Percentiles rank a stretch among this genome's conserved stretches.
Conservation (phyloP, 805 yeast species). For the Dipodascopsis uninucleata region DNA sequence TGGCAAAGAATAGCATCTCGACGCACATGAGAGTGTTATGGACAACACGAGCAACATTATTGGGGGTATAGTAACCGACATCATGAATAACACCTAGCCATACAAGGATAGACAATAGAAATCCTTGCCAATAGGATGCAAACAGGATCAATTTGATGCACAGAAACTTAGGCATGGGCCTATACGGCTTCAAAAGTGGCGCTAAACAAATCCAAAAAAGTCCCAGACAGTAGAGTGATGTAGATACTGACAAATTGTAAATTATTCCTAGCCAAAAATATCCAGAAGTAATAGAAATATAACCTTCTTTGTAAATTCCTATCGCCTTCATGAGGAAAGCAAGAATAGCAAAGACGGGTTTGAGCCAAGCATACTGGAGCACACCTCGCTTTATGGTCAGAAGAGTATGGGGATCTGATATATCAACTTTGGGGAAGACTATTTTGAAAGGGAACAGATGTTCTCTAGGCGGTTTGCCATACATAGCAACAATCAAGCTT, state of each 20-base stretch:
- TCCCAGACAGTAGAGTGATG: conserved; percentile 80
- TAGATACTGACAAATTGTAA: conserved; percentile 75
- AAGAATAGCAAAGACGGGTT: conserved; percentile 72
- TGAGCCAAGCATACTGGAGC: conserved; percentile 91
- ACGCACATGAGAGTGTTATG: conserved; percentile 77
- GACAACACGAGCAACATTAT: conserved; percentile 51
- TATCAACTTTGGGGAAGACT: conserved; percentile 59
- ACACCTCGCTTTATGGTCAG: conserved; percentile 76
- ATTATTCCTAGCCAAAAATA: conserved; percentile 62
- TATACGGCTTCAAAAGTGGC: conserved; percentile 66
- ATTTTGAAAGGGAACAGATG: conserved; percentile 54
- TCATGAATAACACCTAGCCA: conserved; percentile 36
- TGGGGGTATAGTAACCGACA: conserved; percentile 36
- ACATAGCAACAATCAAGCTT: conserved; percentile 64
- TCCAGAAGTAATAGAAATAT: conserved; percentile 47
- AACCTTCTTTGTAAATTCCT: conserved; percentile 51
- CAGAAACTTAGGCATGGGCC: conserved; percentile 80
- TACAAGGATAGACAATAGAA: conserved; percentile 44
- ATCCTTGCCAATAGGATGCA: conserved; percentile 98
- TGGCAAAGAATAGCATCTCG: conserved; percentile 80
- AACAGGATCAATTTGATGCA: conserved; percentile 92
- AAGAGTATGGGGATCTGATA: conserved; percentile 80
- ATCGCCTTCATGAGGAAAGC: conserved; percentile 46
- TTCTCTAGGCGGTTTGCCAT: conserved; percentile 65
- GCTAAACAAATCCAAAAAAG: conserved; percentile 91